Conservation (phyloP, 331 rosid genomes). For the Arachis monticola region DNA sequence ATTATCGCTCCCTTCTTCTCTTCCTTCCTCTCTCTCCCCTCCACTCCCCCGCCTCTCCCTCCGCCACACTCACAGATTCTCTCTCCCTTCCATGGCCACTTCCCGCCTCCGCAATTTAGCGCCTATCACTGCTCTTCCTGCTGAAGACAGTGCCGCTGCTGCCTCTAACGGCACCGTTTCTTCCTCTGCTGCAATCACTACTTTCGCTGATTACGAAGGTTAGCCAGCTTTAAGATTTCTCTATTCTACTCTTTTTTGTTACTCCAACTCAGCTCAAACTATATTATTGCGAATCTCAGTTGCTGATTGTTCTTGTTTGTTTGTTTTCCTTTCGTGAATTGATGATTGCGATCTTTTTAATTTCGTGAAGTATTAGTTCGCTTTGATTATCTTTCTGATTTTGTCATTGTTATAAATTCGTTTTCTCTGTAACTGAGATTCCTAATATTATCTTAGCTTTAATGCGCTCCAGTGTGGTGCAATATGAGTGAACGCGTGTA, state of each 20-base stretch:
- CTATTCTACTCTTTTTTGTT: background rate
- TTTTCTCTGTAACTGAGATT: conserved; percentile 1
- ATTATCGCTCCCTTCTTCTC: conserved; percentile 36
- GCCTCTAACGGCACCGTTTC: conserved; percentile 55
- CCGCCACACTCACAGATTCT: conserved; percentile 35
- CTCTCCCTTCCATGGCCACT: conserved; percentile 54
- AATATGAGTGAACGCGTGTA: conserved; percentile 21
- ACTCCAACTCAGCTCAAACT: background rate
- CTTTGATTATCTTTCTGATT: background rate
- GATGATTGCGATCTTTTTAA: background rate
- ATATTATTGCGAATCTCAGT: background rate
- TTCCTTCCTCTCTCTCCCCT: conserved; percentile 39
- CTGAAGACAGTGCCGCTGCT: conserved; percentile 56
- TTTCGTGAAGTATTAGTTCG: background rate
- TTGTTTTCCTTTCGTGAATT: background rate
- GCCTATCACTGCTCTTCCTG: conserved; percentile 50
- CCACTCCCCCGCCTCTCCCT: conserved; percentile 37
- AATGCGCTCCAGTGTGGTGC: background rate
- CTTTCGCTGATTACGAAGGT: conserved; percentile 71
- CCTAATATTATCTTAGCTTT: background rate
- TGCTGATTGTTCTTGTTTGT: background rate
- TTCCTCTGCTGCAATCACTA: conserved; percentile 43
- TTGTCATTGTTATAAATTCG: background rate
- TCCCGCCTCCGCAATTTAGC: conserved; percentile 57
- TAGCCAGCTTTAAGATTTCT: background rate